Conservation (phyloP, 2,329 filamentous ascomycete species). For the Penicillium sp. region DNA sequence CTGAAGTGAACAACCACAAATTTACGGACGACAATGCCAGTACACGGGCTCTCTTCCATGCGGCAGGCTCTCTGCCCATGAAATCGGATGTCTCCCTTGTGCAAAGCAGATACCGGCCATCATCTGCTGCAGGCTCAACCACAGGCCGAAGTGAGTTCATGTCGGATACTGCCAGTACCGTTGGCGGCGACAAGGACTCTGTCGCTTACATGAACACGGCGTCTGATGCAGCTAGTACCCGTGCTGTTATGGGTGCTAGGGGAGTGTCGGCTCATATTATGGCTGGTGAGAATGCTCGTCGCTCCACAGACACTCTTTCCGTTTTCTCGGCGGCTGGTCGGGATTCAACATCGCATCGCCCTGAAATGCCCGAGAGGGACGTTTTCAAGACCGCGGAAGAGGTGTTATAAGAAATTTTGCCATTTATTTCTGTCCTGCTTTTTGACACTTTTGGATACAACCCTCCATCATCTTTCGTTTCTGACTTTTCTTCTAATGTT, state of each 20-base stretch:
- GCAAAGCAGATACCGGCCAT: slow-evolving; percentile 19
- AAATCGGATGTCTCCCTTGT: slow-evolving; percentile 23
- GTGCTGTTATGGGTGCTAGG: slow-evolving; percentile 29
- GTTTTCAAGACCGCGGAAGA: slow-evolving; percentile 33
- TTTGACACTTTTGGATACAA: not conserved
- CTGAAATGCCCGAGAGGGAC: slow-evolving; percentile 32
- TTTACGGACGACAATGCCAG: slow-evolving; percentile 35
- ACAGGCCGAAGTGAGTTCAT: slow-evolving; percentile 32
- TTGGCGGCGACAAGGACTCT: slow-evolving; percentile 29
- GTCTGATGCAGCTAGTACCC: slow-evolving; percentile 32
- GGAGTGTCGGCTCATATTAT: slow-evolving; percentile 28
- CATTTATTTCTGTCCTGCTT: not conserved
- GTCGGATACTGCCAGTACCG: slow-evolving; percentile 29
- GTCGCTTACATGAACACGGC: slow-evolving; percentile 18
- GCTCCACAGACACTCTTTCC: slow-evolving; percentile 30
- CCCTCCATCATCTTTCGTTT: not conserved
- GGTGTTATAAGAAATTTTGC: not conserved
- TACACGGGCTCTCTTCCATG: slow-evolving; percentile 35
- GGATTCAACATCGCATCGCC: slow-evolving; percentile 18
- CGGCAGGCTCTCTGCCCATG: slow-evolving; percentile 25
- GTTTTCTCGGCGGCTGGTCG: slow-evolving; percentile 7
- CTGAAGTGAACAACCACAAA: slow-evolving; percentile 29
- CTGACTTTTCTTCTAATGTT: not conserved
- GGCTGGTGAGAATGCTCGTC: slow-evolving; percentile 17
- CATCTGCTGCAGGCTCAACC: slow-evolving; percentile 27